Conservation (phyloP, 495 filamentous ascomycete species). For the Penicillium parvum region DNA sequence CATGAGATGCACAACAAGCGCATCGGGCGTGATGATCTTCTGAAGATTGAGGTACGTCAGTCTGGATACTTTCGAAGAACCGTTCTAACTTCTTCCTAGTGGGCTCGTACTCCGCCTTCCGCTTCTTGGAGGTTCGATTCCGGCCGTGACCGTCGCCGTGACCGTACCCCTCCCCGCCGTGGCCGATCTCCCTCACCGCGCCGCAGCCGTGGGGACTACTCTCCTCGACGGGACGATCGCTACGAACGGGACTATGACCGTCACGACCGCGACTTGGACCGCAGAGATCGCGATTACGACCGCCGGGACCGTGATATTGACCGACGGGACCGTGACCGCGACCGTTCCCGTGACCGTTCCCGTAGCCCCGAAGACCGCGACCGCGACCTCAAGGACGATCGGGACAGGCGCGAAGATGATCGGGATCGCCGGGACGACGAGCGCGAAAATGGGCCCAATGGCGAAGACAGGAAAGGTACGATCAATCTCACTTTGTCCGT, state of each 20-base stretch:
- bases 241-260: conserved; percentile 69
- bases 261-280: too few relatives aligned
- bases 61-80: neutral
- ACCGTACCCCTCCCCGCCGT: conserved; percentile 77
- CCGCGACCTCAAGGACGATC: conserved; percentile 56
- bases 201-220: conserved; percentile 76
- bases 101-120: conserved; percentile 96
- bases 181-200: conserved; percentile 69
- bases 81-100: conserved; percentile 50
- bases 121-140: conserved; percentile 98
- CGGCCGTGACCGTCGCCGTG: conserved; percentile 68
- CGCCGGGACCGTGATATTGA: conserved; percentile 70
- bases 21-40: conserved; percentile 87
- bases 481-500: too few relatives aligned
- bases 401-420: conserved; percentile 54
- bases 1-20: conserved; percentile 99
- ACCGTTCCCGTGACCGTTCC: conserved; percentile 60
- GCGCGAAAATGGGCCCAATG: conserved; percentile 44
- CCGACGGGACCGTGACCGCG: conserved; percentile 63
- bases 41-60: conserved; percentile 89
- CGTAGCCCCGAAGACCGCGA: conserved; percentile 62
- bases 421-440: conserved; percentile 61
- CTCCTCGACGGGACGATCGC: conserved; percentile 86
- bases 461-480: conserved; percentile 87
- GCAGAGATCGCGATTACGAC: conserved; percentile 66